Conservation (phyloP, 306 rosid species). For the Gynostemma pentaphyllum region DNA sequence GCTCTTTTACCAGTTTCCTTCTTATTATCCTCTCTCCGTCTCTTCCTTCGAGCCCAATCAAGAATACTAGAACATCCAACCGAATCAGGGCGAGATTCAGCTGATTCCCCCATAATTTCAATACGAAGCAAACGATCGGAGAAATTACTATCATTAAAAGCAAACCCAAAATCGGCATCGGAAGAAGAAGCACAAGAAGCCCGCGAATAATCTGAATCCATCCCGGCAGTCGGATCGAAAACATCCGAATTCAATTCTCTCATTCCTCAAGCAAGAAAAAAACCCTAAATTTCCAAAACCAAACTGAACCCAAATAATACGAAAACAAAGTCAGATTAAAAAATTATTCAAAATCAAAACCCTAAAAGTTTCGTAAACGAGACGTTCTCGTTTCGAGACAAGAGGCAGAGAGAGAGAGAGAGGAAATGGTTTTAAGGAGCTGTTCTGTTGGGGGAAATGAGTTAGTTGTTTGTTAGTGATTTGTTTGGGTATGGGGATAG, state of each 20-base stretch:
- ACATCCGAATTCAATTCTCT: conserved; percentile 51
- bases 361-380: neutral
- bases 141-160: conserved; percentile 92
- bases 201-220: conserved; percentile 53
- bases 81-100: conserved; percentile 38
- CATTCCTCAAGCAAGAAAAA: conserved; percentile 9
- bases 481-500: conserved; percentile 1
- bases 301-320: neutral
- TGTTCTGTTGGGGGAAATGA: neutral
- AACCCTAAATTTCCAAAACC: conserved; percentile 7
- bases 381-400: neutral
- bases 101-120: conserved; percentile 61
- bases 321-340: neutral
- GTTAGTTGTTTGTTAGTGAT: neutral
- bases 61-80: conserved; percentile 52
- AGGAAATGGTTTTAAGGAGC: too few relatives aligned
- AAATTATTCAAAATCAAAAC: neutral
- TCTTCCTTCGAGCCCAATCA: conserved; percentile 93
- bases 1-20: conserved; percentile 62
- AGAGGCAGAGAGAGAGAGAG: neutral
- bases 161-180: conserved; percentile 83
- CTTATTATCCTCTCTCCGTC: conserved; percentile 73
- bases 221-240: conserved; percentile 55
- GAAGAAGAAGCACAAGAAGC: conserved; percentile 29
- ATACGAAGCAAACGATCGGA: conserved; percentile 81